Conservation (phyloP, 2,329 filamentous ascomycete genomes). For the Fusarium subglutinans region DNA sequence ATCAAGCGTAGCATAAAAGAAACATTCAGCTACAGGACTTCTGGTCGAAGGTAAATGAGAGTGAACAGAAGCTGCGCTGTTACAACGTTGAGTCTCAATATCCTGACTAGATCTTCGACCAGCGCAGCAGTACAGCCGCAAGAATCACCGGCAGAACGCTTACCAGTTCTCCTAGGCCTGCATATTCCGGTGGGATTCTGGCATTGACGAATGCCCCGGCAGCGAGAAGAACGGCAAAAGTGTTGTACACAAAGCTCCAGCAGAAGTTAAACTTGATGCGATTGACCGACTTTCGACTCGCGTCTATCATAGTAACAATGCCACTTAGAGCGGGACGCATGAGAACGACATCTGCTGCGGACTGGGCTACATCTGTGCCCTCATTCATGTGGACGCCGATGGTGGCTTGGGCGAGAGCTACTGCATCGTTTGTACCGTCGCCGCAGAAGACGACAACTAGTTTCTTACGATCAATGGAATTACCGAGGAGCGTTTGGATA, state of each 20-base stretch:
- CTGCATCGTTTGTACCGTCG: slow-evolving; percentile 83
- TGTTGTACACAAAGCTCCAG: slow-evolving; percentile 77
- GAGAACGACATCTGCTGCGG: slow-evolving; percentile 75
- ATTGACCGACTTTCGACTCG: slow-evolving; percentile 55
- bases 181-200: slow-evolving; percentile 67
- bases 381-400: slow-evolving; percentile 75
- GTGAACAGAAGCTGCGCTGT: background rate
- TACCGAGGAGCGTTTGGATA: slow-evolving; percentile 50
- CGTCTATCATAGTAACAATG: slow-evolving; percentile 66
- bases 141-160: slow-evolving; percentile 76
- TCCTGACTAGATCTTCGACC: slow-evolving; percentile 35
- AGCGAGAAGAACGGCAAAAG: slow-evolving; percentile 72
- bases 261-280: slow-evolving; percentile 74
- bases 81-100: background rate
- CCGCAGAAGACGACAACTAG: slow-evolving; percentile 73
- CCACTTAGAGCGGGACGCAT: slow-evolving; percentile 65
- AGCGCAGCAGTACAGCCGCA: slow-evolving; percentile 40
- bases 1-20: background rate
- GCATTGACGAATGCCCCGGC: slow-evolving; percentile 69
- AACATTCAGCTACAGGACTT: background rate
- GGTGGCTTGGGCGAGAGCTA: slow-evolving; percentile 74
- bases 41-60: background rate
- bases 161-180: slow-evolving; percentile 76
- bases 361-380: slow-evolving; percentile 70
- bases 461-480: slow-evolving; percentile 20